Percentiles rank a stretch among this genome's conserved stretches.
phyloP scores from a whole-genome alignment of 768 basidiomycete species.

The Bullera alba region DNA sequence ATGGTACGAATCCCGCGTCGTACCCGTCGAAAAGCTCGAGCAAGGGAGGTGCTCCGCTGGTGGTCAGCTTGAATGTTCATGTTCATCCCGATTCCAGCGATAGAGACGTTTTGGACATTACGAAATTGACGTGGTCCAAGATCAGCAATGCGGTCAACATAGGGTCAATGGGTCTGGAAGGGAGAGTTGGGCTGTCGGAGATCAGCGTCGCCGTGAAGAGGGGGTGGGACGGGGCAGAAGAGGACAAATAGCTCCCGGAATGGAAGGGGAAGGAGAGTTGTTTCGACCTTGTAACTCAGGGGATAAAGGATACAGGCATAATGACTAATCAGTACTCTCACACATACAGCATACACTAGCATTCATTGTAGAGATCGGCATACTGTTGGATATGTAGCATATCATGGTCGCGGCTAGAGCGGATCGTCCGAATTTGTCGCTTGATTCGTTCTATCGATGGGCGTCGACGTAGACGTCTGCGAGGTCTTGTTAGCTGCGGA shows the following conservation, averaged over 20 bases:
- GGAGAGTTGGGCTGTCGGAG: slow-evolving; percentile 10
- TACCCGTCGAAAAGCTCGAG: not conserved
- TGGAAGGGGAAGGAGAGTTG: too few species aligned
- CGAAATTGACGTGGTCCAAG: slow-evolving; percentile 13
- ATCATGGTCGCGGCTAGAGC: too few species aligned
- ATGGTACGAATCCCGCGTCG: not conserved
- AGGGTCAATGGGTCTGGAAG: not conserved
- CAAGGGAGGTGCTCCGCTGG: slow-evolving; percentile 6
- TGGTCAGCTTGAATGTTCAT: slow-evolving; percentile 23
- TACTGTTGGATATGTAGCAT: too few species aligned
- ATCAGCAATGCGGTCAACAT: slow-evolving; percentile 6
- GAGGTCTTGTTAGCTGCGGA: too few species aligned
- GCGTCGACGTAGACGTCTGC: too few species aligned
- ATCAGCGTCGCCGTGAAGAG: slow-evolving; percentile 16
- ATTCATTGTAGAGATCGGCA: too few species aligned
- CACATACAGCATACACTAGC: too few species aligned
- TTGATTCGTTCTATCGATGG: too few species aligned
- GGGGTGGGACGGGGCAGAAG: slow-evolving; percentile 30
- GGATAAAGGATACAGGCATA: too few species aligned
- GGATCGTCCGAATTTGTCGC: too few species aligned
- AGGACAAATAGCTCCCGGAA: slow-evolving; percentile 5
- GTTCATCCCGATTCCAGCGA: slow-evolving; percentile 25
- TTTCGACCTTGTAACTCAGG: too few species aligned
- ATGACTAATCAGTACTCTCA: too few species aligned
- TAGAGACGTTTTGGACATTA: slow-evolving; percentile 32